Evolutionary conservation across 257 asterid species (phyloP), one percentile per base, ranked within the genome.

Genomic region (Plectranthus barbatus): DNA sequence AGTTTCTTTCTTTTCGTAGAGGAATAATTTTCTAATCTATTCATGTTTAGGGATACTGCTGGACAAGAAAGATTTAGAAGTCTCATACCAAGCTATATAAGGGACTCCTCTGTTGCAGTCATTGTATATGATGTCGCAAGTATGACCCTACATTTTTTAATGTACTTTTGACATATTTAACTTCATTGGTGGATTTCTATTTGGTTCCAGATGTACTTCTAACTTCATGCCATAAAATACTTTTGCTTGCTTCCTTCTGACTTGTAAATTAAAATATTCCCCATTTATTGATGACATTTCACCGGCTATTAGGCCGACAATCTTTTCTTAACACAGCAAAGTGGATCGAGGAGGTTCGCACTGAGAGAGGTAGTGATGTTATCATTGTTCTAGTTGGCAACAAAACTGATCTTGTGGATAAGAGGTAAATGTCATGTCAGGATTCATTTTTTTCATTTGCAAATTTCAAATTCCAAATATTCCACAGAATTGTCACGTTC

Each of bases 11-110:
- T 21, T 18, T 60, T 34, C 45, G 6, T 39, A 48, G 68, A 49
- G 19, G 31, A 72, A 26, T 77, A 60, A 39, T 66, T 29, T 55
- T 29, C 45, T 61, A 18, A 20, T 69, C 21, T 39, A 57, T 71
- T 66, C 33, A 42, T 57, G 61, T 71, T 19, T 69, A 90, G 97
- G 97, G 97, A 89, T 77, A 89, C 97, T 71, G 97, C 97, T 71
- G 97, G 97, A 54, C 95, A 89, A 79, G 96, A 89, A 69, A 83
- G 96, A 73, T 88, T 88, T 63, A 80, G 96, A 78, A 88, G 96
- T 79, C 95, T 89, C 67, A 89, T 86, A 47, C 97, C 97, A 5
- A 89, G 97, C 81, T 89, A 89, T 62, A 89, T 86, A 39, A 79
- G 97, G 79, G 95, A 89, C 60, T 89, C 97, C 75, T 86, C 97